Evolutionary conservation across 768 basidiomycete genomes (phyloP), one percentile per base, ranked within the genome.

Genomic region (Mycena leptocephala): DNA sequence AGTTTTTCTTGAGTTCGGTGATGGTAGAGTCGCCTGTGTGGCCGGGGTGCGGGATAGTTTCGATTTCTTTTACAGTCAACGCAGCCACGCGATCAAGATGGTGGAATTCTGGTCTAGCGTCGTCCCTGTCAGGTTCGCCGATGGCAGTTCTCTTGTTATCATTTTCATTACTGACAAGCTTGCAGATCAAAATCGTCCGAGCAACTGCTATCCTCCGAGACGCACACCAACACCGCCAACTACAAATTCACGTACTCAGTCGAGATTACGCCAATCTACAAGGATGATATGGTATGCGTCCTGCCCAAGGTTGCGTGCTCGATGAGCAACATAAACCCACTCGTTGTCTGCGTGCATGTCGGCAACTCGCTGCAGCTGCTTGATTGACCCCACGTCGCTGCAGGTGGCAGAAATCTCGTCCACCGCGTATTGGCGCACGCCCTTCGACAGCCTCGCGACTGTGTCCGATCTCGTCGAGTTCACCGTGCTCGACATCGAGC

Each of bases 221-320:
- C 95, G 2, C 98, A 99, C 84, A 92, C 95, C 61, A 92, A 92
- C 78, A 98, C 97, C 5, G 95, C 98, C 39, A 99, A 96, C 86
- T 98, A 95, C 90, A 99, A 98, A 86, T 97, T 95, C 85, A 97
- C 97, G 6, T 99, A 96, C 88, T 98, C 97, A 5, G 95, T 99
- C 79, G 98, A 99, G 86, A 98, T 99, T 81, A 92, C 95, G 5
- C 97, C 98, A 0, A 92, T 99, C 70, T 99, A 98, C 89, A 99
- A 99, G 84, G 98, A 99, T 82, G 98, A 99, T 85, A 91, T 99
- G 32, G 95, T 99, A 26, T 96, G 95, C 83, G 89, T 99, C 41
- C 96, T 97, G 3, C 84, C 87, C 16, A 96, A 96, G 81, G 93
- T 94, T 79, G 97, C 98, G 0, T 93, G 94, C 11, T 87, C 92